A percentile compares a stretch with the other conserved stretches of the same genome.
Evolutionary conservation across 2,329 filamentous ascomycete genomes (phyloP).

Genomic region (Apiospora kogelbergensis): DNA sequence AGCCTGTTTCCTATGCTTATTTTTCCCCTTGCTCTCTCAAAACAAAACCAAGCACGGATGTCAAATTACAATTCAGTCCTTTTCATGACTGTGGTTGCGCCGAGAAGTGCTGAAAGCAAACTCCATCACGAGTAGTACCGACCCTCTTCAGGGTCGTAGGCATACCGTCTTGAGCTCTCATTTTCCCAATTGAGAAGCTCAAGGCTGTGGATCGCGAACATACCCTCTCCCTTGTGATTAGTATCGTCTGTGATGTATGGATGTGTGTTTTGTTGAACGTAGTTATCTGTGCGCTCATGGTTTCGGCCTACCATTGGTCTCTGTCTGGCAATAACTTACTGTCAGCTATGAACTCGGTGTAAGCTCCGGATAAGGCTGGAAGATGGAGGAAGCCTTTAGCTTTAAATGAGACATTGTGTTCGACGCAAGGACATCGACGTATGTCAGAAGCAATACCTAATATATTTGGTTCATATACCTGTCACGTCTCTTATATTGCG

Average conservation of each 20-base stretch:
- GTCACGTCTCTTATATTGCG: no score
- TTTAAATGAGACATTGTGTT: no score
- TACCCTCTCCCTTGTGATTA: background rate
- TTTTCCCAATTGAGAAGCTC: slow-evolving; percentile 18
- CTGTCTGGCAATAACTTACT: background rate
- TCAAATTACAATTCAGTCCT: slow-evolving; percentile 97
- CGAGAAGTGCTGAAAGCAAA: slow-evolving; percentile 95
- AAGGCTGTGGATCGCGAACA: slow-evolving; percentile 37
- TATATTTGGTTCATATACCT: no score
- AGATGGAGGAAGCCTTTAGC: no score
- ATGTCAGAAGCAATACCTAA: no score
- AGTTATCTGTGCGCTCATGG: background rate
- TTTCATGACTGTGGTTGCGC: slow-evolving; percentile 88
- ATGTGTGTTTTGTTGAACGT: background rate
- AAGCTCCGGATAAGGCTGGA: background rate
- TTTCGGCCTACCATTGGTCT: background rate
- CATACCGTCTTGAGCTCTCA: slow-evolving; percentile 25
- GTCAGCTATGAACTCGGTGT: background rate
- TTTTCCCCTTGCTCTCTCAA: background rate
- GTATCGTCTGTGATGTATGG: background rate
- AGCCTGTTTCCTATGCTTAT: background rate
- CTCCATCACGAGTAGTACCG: slow-evolving; percentile 36
- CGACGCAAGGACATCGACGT: no score
- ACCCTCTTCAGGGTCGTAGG: slow-evolving; percentile 29
- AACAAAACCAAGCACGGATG: slow-evolving; percentile 76